Percentiles rank a stretch among this genome's conserved stretches.
These are phyloP conservation scores for Phylloporus sp. DNA, from an alignment of 768 basidiomycete species.

Conservation along the genomic window DNA sequence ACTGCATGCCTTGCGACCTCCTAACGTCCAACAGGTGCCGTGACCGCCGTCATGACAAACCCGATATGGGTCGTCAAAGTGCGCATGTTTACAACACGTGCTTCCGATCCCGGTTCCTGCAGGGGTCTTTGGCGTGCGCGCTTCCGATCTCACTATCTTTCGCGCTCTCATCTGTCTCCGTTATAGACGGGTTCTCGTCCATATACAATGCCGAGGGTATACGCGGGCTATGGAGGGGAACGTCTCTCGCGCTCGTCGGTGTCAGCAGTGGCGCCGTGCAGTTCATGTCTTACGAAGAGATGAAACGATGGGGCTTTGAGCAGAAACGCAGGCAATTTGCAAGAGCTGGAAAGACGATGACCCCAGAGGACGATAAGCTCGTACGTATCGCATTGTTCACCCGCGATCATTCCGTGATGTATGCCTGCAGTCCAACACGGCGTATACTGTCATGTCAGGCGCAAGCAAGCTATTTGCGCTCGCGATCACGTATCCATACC, in stretches of 20 bases:
- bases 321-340: conserved; percentile 62
- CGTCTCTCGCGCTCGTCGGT: conserved; percentile 81
- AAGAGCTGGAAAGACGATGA: conserved; percentile 59
- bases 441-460: conserved; percentile 91
- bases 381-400: conserved; percentile 41
- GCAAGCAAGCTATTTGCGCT: conserved; percentile 84
- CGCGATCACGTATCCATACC: conserved; percentile 89
- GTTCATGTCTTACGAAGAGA: conserved; percentile 93
- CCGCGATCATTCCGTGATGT: background rate
- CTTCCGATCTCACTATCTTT: background rate
- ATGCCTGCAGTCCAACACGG: conserved; percentile 67
- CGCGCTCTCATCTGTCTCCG: background rate
- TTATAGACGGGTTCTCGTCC: conserved; percentile 62
- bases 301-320: conserved; percentile 88
- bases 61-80: conserved; percentile 98
- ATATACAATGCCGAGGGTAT: conserved; percentile 74
- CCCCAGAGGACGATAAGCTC: conserved; percentile 75
- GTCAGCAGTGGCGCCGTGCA: conserved; percentile 94
- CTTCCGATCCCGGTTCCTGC: conserved; percentile 67
- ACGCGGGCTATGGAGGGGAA: conserved; percentile 81
- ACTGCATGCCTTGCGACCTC: conserved; percentile 3
- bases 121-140: conserved; percentile 66
- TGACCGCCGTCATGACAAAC: conserved; percentile 91
- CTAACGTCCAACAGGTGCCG: conserved; percentile 59
- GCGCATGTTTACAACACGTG: conserved; percentile 84